These are phyloP conservation scores for Bonia amplexicaulis DNA, from an alignment of 176 grass and related monocot species.

Conservation along the genomic window DNA sequence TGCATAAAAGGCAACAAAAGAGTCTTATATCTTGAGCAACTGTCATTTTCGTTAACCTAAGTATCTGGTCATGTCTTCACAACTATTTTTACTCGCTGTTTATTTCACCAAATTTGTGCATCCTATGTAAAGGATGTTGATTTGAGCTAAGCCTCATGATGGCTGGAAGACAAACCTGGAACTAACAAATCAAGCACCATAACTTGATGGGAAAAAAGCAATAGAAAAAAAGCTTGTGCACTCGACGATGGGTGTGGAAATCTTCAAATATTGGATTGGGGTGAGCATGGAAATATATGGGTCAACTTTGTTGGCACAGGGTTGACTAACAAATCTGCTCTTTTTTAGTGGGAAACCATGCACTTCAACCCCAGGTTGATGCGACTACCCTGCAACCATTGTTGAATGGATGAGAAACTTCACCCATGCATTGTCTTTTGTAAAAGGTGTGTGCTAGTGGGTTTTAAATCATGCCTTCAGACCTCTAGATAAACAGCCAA, in stretches of 20 bases:
- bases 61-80: background rate
- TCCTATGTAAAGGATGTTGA: slow-evolving; percentile 11
- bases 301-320: background rate
- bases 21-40: background rate
- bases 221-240: background rate
- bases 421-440: background rate
- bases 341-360: slow-evolving; percentile 26
- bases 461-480: background rate
- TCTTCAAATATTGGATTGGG: slow-evolving; percentile 4
- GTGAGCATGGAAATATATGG: background rate
- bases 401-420: background rate
- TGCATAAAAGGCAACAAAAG: background rate
- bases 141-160: slow-evolving; percentile 32
- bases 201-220: slow-evolving; percentile 27
- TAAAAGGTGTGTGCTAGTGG: background rate
- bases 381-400: background rate
- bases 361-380: background rate
- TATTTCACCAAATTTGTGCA: no score
- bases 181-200: slow-evolving; percentile 41
- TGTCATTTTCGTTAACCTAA: background rate
- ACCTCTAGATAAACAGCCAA: background rate
- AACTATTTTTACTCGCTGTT: no score
- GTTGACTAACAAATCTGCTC: slow-evolving; percentile 15
- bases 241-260: background rate
- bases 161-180: slow-evolving; percentile 11